These are phyloP conservation scores for Dendrobium huoshanense DNA, from an alignment of 106 monocot species.

Conservation along the genomic window DNA sequence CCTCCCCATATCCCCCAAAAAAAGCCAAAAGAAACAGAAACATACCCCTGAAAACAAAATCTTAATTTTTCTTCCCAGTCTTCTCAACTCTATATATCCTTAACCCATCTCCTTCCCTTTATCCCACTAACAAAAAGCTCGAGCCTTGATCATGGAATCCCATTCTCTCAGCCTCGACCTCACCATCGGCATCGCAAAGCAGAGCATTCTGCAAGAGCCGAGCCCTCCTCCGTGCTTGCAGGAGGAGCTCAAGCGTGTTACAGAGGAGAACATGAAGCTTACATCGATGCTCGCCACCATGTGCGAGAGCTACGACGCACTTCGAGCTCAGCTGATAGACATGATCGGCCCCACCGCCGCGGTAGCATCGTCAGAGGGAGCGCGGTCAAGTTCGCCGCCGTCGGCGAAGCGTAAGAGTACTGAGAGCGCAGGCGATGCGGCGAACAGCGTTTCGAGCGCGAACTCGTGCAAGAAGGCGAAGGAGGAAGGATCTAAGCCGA, in stretches of 20 bases:
- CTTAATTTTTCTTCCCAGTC: background rate
- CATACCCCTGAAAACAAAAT: no score
- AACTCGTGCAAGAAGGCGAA: conserved; percentile 6
- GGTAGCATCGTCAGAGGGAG: background rate
- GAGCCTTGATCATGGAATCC: conserved; percentile 4
- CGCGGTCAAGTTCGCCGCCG: background rate
- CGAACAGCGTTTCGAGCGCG: conserved; percentile 4
- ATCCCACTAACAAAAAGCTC: background rate
- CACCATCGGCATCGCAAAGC: background rate
- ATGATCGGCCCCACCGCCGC: background rate
- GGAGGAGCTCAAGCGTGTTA: background rate
- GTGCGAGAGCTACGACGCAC: conserved; percentile 2
- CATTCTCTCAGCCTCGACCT: conserved; percentile 9
- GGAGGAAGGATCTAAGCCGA: conserved; percentile 7
- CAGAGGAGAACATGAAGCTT: background rate
- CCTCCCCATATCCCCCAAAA: no score
- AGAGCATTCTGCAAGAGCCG: background rate
- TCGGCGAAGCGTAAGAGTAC: conserved; percentile 9
- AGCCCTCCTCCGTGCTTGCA: background rate
- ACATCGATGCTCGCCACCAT: conserved; percentile 7
- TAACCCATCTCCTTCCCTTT: background rate
- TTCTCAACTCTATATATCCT: background rate
- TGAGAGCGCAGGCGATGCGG: background rate
- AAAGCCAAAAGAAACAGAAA: no score
- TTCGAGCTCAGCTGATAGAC: background rate